Evolutionary conservation across 805 yeast species (phyloP), one percentile per base, ranked within the genome.

Genomic region (Pichia phayaonensis): DNA sequence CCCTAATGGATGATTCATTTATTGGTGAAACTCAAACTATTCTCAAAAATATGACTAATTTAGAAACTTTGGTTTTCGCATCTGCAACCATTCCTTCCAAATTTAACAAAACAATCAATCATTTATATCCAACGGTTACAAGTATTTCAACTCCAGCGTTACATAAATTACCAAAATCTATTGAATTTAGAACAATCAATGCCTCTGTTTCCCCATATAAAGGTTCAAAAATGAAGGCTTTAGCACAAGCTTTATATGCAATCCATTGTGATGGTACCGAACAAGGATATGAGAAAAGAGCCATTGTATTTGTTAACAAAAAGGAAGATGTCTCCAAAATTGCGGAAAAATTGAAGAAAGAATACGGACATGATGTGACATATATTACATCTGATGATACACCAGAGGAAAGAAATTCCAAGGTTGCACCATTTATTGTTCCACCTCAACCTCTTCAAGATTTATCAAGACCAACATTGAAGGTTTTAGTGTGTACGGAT

Each of bases 61-160:
- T 85, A 40, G 73, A 72, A 44, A 85, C 87, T 54, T 65, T 89
- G 22, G 75, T 90, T 0, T 79, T 92, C 57, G 87, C 92, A 52
- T 84, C 96, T 1, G 98, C 98, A 0, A 92, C 99, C 0, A 83
- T 94, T 34, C 95, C 98, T 0, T 76, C 78, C 29, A 82, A 79
- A 52, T 88, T 90, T 61, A 83, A 83, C 50, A 76, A 76, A 49
- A 76, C 84, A 1, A 67, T 90, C 49, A 65, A 72, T 5, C 71
- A 70, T 41, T 59, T 82, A 29, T 90, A 83, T 65, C 95, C 95
- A 0, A 71, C 75, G n/a, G 72, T 81, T 16, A 71, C 74, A 20
- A 74, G 85, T 2, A 79, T 90, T 16, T 80, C 86, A 1, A 82
- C 97, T 1, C 95, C 97, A 10, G 75, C 83, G 31, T 71, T 94